Base-by-base conservation (phyloP, 345 rosid genomes). In the Mercurialis annua region DNA sequence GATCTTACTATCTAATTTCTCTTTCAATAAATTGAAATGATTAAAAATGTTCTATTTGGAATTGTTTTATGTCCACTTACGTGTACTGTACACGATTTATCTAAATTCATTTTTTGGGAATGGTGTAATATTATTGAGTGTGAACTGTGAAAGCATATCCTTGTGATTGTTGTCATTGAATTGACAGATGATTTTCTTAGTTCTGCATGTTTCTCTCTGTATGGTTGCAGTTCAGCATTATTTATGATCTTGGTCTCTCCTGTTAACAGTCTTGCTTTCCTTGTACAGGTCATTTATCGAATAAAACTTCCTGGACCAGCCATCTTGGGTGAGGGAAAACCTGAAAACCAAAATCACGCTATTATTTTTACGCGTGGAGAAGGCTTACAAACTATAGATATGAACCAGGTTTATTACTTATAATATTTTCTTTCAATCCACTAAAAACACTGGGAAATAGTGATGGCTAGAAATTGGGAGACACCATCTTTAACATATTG, bases 281-380 rank as follows among this genome's bases (percentile, higher is more conserved):
- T 42, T 21, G 21, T 75, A 44, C 85, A 95, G 99, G 94, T 90
- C 74, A 86, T 95, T 71, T 95, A 95, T 78, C 78, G 88, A 68
- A 95, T 95, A 59, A 88, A 77, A 76, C 98, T 95, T 78, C 99
- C 99, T 3, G 99, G 99, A 69, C 89, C 89, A 79, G 92, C 99
- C 54, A 95, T 88, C 60, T 78, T 95, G 82, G 99, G 99, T 49
- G 99, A 95, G 77, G 99, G 99, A 67, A 95, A 95, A 77, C 98
- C 99, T 50, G 99, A 95, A 84, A 95, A 95, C 79, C 98, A 95
- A 73, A 92, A 95, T 70, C 98, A 95, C 80, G 99, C 99, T 53
- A 79, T 95, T 71, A 92, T 95, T 20, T 95, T 95, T 71, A 81
- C 99, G 42, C 94, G 99, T 51, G 99, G 99, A 69, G 99, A 95